Conservation (phyloP, 2,329 filamentous ascomycete genomes). For the Clonostachys rosea region DNA sequence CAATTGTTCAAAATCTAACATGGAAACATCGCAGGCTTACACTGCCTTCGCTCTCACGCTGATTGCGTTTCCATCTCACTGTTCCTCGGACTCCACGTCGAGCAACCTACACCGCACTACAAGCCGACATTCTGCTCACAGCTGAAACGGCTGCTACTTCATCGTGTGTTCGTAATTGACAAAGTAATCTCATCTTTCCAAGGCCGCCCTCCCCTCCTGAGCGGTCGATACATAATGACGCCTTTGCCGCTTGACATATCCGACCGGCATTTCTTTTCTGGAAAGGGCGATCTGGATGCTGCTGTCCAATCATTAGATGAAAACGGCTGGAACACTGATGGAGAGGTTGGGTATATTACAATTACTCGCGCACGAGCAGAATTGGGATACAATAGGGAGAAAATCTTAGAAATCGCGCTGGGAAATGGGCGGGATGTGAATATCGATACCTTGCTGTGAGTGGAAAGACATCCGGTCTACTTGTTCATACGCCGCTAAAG, state of each 20-base stretch:
- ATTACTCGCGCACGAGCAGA: conserved; percentile 13
- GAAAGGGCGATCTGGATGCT: conserved; percentile 15
- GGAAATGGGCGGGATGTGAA: conserved; percentile 2
- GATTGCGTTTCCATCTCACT: conserved; percentile 19
- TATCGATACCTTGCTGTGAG: conserved; percentile 12
- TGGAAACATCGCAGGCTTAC: conserved; percentile 10
- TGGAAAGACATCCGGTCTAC: background rate
- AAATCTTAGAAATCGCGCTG: background rate
- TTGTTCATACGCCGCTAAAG: too few species aligned
- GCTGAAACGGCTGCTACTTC: conserved; percentile 23
- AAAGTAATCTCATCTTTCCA: conserved; percentile 46
- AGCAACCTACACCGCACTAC: conserved; percentile 8
- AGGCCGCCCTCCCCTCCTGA: conserved; percentile 48
- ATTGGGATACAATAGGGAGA: conserved; percentile 13
- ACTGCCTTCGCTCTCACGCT: conserved; percentile 24
- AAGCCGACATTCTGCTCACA: conserved; percentile 20
- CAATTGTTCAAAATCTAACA: too few species aligned
- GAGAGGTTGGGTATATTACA: conserved; percentile 20
- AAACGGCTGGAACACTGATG: conserved; percentile 29
- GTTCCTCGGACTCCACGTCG: conserved; percentile 18
- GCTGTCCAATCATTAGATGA: conserved; percentile 16
- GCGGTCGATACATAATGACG: conserved; percentile 46
- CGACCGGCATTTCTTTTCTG: conserved; percentile 40
- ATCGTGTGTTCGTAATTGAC: conserved; percentile 35
- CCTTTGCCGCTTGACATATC: conserved; percentile 49